Evolutionary conservation across 2,329 filamentous ascomycete genomes (phyloP).

Genomic region (Sordariomycetes sp.): DNA sequence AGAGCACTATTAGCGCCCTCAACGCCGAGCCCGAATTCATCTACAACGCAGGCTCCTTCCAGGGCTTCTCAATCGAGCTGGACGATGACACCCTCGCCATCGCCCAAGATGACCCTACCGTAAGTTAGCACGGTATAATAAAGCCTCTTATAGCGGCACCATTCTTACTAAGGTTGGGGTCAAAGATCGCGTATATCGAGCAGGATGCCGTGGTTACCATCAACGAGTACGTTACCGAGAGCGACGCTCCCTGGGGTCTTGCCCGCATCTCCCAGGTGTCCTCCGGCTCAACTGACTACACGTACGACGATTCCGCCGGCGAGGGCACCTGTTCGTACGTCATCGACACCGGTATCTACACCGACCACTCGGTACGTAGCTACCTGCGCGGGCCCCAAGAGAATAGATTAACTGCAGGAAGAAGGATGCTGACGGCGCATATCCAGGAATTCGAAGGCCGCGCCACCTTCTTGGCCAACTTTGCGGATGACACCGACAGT

Average conservation of each 20-base stretch:
- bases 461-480: slow-evolving; percentile 12
- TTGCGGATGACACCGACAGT: slow-evolving; percentile 13
- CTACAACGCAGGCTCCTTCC: slow-evolving; percentile 10
- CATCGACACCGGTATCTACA: slow-evolving; percentile 15
- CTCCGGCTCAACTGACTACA: slow-evolving; percentile 13
- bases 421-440: too few relatives aligned
- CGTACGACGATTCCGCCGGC: slow-evolving; percentile 11
- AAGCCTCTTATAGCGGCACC: background rate
- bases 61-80: slow-evolving; percentile 10
- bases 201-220: background rate
- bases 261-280: slow-evolving; percentile 19
- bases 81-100: slow-evolving; percentile 7
- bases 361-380: slow-evolving; percentile 8
- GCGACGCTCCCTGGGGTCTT: slow-evolving; percentile 19
- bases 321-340: slow-evolving; percentile 14
- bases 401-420: too few relatives aligned
- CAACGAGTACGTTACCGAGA: slow-evolving; percentile 12
- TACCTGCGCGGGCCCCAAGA: too few relatives aligned
- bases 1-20: slow-evolving; percentile 7
- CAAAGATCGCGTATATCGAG: background rate
- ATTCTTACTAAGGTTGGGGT: background rate
- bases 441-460: slow-evolving; percentile 10
- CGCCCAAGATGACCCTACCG: slow-evolving; percentile 7
- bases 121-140: slow-evolving; percentile 1
- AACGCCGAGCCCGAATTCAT: slow-evolving; percentile 9